Evolutionary conservation across 1,139 yeast genomes (phyloP).

Genomic region (Candida neerlandica): DNA sequence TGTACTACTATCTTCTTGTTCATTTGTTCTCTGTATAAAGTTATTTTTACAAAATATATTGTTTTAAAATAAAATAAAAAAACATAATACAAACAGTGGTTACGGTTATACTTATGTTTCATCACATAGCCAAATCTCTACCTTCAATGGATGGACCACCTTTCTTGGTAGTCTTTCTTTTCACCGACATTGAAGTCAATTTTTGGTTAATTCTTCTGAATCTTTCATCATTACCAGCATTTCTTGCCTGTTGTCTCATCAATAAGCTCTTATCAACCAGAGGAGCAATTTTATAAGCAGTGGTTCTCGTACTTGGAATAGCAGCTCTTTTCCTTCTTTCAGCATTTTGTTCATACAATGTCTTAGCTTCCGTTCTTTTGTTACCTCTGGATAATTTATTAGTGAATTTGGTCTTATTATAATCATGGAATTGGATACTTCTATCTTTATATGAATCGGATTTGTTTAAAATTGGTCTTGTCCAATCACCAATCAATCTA

Average conservation of each 20-base stretch:
- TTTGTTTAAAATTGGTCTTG: conserved; percentile 95
- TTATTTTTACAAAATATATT: not conserved
- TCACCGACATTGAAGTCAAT: conserved; percentile 48
- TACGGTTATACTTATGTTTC: too few relatives aligned
- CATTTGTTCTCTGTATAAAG: not conserved
- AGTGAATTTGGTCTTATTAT: conserved; percentile 61
- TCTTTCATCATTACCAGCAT: conserved; percentile 72
- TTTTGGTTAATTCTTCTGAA: conserved; percentile 70
- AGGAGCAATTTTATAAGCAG: conserved; percentile 92
- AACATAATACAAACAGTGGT: too few relatives aligned
- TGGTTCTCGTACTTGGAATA: conserved; percentile 85
- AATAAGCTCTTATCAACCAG: conserved; percentile 56
- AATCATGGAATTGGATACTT: conserved; percentile 68
- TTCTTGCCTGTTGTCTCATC: conserved; percentile 40
- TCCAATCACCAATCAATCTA: conserved; percentile 93
- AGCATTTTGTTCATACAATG: conserved; percentile 88
- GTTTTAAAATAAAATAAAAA: not conserved
- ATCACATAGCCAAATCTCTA: conserved; percentile 54
- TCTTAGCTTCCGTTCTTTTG: conserved; percentile 45
- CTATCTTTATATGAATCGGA: conserved; percentile 94
- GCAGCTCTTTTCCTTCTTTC: conserved; percentile 92
- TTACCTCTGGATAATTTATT: conserved; percentile 47
- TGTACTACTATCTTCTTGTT: too few relatives aligned
- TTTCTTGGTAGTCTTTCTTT: conserved; percentile 54
- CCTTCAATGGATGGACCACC: conserved; percentile 84